phyloP scores from a whole-genome alignment of 2,329 filamentous ascomycete species.

The Pseudonectria buxi region DNA sequence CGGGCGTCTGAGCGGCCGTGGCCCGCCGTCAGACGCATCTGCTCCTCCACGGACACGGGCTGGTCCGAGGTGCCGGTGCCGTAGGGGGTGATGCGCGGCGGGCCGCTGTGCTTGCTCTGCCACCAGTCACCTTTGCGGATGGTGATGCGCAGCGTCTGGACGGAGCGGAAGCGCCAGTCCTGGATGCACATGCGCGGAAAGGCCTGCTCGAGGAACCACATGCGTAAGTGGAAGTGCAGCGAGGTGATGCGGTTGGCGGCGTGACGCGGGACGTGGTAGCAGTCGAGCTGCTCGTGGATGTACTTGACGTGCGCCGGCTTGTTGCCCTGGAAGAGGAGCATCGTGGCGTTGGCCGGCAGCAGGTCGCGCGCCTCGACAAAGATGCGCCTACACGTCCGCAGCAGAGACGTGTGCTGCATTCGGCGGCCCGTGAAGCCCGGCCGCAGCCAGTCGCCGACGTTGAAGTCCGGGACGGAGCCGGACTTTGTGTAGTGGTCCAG shows the following conservation, averaged over 20 bases:
- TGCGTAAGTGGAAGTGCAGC: constrained; percentile 1
- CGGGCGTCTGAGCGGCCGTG: neutral
- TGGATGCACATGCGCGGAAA: no score
- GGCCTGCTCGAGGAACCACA: constrained; percentile 1
- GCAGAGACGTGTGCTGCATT: constrained; percentile 4
- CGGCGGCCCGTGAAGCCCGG: neutral
- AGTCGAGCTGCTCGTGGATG: constrained; percentile 1
- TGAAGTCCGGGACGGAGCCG: neutral
- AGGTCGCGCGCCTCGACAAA: constrained; percentile 7
- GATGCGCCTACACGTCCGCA: constrained; percentile 6
- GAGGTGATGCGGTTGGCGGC: constrained; percentile 8
- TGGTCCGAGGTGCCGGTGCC: neutral
- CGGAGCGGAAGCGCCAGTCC: constrained; percentile 1
- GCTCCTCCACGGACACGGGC: constrained; percentile 1
- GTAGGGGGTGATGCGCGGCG: constrained; percentile 6
- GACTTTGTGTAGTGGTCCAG: neutral
- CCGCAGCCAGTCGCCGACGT: constrained; percentile 1
- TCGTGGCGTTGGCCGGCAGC: constrained; percentile 5
- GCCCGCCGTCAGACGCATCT: constrained; percentile 5
- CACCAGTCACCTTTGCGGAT: constrained; percentile 4
- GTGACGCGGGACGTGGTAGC: constrained; percentile 5
- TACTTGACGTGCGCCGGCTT: neutral
- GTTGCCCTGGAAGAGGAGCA: constrained; percentile 1
- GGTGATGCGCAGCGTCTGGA: constrained; percentile 5
- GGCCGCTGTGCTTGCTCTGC: neutral